These are phyloP conservation scores for Penicillium coffeae DNA, from an alignment of 495 filamentous ascomycete genomes.

Conservation along the genomic window DNA sequence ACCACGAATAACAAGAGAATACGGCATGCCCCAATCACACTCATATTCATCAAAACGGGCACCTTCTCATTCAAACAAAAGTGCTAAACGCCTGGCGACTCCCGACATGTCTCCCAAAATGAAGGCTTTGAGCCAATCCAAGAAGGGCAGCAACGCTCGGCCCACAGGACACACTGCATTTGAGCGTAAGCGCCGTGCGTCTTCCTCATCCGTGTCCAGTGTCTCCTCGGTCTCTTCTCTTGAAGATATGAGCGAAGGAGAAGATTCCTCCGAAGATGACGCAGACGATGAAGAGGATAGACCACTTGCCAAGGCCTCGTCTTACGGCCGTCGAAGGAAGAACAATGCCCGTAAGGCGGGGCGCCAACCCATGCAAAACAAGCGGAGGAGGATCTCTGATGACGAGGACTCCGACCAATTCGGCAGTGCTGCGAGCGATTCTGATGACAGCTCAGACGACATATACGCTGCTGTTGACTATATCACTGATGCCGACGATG, in stretches of 20 bases:
- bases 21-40: not conserved
- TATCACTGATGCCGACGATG: constrained; percentile 72
- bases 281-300: constrained; percentile 51
- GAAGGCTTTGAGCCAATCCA: constrained; percentile 21
- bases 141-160: constrained; percentile 26
- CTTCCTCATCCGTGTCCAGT: constrained; percentile 40
- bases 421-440: constrained; percentile 31
- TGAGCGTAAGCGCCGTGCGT: constrained; percentile 39
- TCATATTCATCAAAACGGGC: not conserved
- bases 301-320: constrained; percentile 49
- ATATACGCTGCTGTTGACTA: constrained; percentile 73
- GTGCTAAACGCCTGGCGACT: not conserved
- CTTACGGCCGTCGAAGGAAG: constrained; percentile 40
- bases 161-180: constrained; percentile 13
- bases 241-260: constrained; percentile 36
- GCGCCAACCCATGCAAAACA: constrained; percentile 32
- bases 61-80: not conserved
- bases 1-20: no score
- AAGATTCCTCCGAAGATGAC: constrained; percentile 44
- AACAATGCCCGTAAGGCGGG: constrained; percentile 46
- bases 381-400: constrained; percentile 52
- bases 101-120: constrained; percentile 7
- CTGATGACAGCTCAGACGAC: constrained; percentile 53
- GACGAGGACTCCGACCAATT: constrained; percentile 61
- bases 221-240: constrained; percentile 42